Evolutionary conservation across 345 rosid genomes (phyloP).

Genomic region (Hibiscus tridactylites): DNA sequence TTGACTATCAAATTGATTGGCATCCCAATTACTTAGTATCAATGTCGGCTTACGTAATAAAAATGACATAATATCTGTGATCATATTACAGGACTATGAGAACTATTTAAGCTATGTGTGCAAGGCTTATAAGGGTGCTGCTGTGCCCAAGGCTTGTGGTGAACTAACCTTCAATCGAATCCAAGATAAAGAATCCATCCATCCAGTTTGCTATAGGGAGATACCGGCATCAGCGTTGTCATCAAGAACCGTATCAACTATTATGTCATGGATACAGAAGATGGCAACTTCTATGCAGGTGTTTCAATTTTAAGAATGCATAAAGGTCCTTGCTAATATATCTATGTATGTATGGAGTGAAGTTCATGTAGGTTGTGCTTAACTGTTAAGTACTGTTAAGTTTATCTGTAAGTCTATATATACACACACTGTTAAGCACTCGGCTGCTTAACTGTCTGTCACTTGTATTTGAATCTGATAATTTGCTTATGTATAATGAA

Average conservation of each 20-base stretch:
- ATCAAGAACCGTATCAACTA: constrained; percentile 13
- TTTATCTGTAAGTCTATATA: background rate
- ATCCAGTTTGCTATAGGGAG: constrained; percentile 40
- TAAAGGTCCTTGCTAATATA: background rate
- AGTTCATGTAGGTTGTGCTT: background rate
- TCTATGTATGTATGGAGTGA: background rate
- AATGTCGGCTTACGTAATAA: background rate
- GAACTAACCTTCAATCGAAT: constrained; percentile 17
- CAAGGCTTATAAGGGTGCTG: constrained; percentile 53
- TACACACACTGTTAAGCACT: background rate
- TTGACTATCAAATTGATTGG: background rate
- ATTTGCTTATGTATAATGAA: background rate
- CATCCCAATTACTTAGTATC: background rate
- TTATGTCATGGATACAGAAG: constrained; percentile 20
- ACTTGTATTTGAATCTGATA: background rate
- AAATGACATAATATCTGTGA: background rate
- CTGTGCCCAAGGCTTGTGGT: constrained; percentile 45
- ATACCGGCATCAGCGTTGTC: background rate
- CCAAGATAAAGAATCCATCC: constrained; percentile 12
- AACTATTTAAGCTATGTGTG: constrained; percentile 73
- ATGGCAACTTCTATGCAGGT: constrained; percentile 9
- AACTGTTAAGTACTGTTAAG: background rate
- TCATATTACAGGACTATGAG: constrained; percentile 62
- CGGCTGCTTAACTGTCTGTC: background rate
- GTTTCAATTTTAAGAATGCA: background rate